Base-by-base conservation (phyloP, 176 grass and related monocot genomes). In the Oryza brachyantha region DNA sequence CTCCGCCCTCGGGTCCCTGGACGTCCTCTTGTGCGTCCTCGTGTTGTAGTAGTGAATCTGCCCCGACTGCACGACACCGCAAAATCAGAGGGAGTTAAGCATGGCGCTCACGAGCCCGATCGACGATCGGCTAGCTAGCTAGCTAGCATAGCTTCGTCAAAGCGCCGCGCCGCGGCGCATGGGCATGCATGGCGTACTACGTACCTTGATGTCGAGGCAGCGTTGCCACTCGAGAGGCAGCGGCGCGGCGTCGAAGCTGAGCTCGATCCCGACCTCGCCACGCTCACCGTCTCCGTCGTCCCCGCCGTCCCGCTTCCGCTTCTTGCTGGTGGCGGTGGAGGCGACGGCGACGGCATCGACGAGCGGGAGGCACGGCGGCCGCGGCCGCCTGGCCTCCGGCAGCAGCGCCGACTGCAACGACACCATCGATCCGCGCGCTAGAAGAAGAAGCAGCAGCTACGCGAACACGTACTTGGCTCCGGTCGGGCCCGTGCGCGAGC, bases 31-130 rank as follows among this genome's bases (percentile, higher is more conserved):
- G 68, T 91, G 88, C 58, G 93, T 97, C 86, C 83, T 89, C 39
- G 91, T 93, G 88, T 97, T 93, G 93, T 97, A 97, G 85, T 88
- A 97, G 81, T 89, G 77, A 40, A 97, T 97, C 72, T 83, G 85
- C 24, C 93, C 93, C 0, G 93, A 97, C 93, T 97, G 77, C 66
- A 80, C 3, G 25, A 13, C 8, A 62, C 48, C 65, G 3, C 16
- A 50, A 61, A 16, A 28, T n/a, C 36, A 36, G 2, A 46, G 46
- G 46, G 5, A 22, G 52, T 57, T 10, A 57, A 12, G 5, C 17
- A 43, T 0, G 72, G 13, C 59, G n/a, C n/a, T n/a, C n/a, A 29
- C 57, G 58, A 61, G 4, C 2, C 1, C 46, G 52, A 57, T 57
- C 52, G 8, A 57, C 21, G 52, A 57, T 57, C n/a, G n/a, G 21